phyloP scores from a whole-genome alignment of 129 eudicot species.

The Pulicaria dysenterica region DNA sequence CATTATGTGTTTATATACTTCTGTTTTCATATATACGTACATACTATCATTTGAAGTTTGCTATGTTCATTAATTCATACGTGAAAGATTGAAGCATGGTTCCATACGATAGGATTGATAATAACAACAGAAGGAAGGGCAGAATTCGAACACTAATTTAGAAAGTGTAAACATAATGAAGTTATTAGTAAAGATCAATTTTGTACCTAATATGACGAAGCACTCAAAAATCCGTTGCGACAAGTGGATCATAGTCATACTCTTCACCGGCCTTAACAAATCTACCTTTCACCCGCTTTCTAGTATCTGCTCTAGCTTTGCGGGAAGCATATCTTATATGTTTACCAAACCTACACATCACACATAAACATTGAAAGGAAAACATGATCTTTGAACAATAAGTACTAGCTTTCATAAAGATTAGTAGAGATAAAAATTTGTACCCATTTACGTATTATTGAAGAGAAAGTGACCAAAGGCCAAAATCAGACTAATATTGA shows the following conservation, averaged over 20 bases:
- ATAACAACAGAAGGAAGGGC: too few species aligned
- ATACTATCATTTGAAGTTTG: too few species aligned
- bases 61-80: too few species aligned
- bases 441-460: too few species aligned
- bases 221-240: slow-evolving; percentile 30
- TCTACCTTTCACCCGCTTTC: slow-evolving; percentile 80
- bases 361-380: not conserved
- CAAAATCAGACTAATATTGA: too few species aligned
- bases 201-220: slow-evolving; percentile 27
- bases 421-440: not conserved
- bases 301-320: slow-evolving; percentile 78
- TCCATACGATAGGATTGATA: too few species aligned
- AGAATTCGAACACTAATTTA: too few species aligned
- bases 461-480: too few species aligned
- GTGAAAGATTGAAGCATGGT: too few species aligned
- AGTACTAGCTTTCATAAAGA: not conserved
- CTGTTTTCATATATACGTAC: too few species aligned
- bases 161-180: not conserved
- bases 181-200: not conserved
- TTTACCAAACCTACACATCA: slow-evolving; percentile 59
- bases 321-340: slow-evolving; percentile 77
- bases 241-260: slow-evolving; percentile 58
- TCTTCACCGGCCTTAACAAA: slow-evolving; percentile 75
- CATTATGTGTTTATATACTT: too few species aligned
- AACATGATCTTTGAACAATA: not conserved